Evolutionary conservation across 2,329 filamentous ascomycete genomes (phyloP).

Genomic region (Dactylellina leptospora): DNA sequence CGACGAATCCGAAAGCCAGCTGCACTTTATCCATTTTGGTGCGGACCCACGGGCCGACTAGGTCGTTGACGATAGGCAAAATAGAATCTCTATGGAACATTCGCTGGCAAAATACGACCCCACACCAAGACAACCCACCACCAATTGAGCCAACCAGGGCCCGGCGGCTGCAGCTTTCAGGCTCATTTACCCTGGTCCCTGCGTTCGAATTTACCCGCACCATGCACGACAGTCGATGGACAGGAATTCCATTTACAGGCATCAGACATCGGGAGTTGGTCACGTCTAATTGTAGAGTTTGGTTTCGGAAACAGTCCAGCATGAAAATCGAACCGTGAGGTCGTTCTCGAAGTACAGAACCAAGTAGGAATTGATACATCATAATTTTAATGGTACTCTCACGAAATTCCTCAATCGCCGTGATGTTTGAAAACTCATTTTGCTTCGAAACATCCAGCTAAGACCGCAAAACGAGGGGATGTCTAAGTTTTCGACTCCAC

Average conservation of each 20-base stretch:
- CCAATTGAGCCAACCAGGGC: constrained; percentile 25
- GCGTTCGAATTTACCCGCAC: constrained; percentile 42
- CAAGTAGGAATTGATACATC: too few species aligned
- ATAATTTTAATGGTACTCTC: too few species aligned
- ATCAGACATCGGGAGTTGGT: constrained; percentile 41
- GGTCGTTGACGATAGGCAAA: constrained; percentile 32
- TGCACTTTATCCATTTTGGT: constrained; percentile 48
- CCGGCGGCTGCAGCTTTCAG: constrained; percentile 52
- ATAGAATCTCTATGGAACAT: constrained; percentile 52
- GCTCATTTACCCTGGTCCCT: constrained; percentile 37
- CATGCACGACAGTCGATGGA: constrained; percentile 19
- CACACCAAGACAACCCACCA: constrained; percentile 39
- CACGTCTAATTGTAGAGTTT: too few species aligned
- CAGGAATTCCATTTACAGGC: constrained; percentile 34
- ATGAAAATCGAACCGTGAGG: too few species aligned
- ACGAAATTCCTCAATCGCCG: too few species aligned
- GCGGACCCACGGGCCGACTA: constrained; percentile 50
- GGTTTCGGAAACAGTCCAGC: background rate
- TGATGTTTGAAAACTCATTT: too few species aligned
- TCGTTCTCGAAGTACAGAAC: too few species aligned
- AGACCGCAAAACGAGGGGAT: too few species aligned
- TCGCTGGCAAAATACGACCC: constrained; percentile 52
- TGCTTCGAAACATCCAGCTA: too few species aligned
- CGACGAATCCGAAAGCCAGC: constrained; percentile 17
- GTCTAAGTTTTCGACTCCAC: background rate